Evolutionary conservation across 306 rosid genomes (phyloP), one percentile per base, ranked within the genome.

Genomic region (Cajanus cajan): DNA sequence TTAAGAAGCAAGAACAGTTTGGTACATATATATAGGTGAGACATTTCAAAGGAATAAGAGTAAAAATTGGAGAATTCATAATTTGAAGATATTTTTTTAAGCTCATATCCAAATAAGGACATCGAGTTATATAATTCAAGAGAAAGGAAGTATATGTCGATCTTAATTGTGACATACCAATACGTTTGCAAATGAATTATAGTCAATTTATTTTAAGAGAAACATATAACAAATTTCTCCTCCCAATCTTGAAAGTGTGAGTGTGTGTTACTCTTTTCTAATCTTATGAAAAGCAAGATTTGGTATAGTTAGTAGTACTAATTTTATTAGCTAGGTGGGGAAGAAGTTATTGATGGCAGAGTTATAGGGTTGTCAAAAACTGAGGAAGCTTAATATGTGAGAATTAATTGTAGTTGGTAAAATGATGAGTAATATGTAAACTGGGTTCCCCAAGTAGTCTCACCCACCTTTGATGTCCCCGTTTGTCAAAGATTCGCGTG

Each of bases 401-500:
- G 59, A 76, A 52, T 50, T 51, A 74, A 66, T 72, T 43, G 74
- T 24, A 76, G 87, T 83, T 50, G 81, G 77, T 85, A 82, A 78
- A 64, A 83, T 83, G 69, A 82, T 76, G 81, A 80, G 81, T 59
- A 48, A 41, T 25, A 33, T 77, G 59, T 44, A 65, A 36, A 76
- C 59, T 78, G 18, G 79, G 50, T 80, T 86, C 73, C 83, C 79
- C 61, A 63, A 78, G 41, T 66, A 50, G 50, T 15, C 31, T 28
- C 59, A 72, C 43, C 87, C 54, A 85, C 71, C 75, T 24, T 78
- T 73, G 54, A 66, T 43, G 55, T 70, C 21, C 8, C 47, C 73
- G 16, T 82, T 87, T 87, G 88, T 88, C 92, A 88, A 89, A 83
- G 87, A 91, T 88, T 86, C 87, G 87, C 79, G 81, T 83, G 93